These are phyloP conservation scores for Fusarium sp. DNA, from an alignment of 2,329 filamentous ascomycete species.

Conservation along the genomic window DNA sequence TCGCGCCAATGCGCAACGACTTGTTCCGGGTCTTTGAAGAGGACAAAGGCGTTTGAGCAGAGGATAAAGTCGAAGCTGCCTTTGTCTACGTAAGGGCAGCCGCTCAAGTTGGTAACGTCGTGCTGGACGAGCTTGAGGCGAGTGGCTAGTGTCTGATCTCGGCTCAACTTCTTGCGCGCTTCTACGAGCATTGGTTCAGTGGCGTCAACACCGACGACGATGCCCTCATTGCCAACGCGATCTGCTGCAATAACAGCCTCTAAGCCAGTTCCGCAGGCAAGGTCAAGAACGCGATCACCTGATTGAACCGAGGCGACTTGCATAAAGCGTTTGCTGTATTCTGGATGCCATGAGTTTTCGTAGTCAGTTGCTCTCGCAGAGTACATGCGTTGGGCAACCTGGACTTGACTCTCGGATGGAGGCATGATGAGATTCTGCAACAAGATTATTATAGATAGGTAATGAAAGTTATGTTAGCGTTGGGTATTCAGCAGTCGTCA, in stretches of 20 bases:
- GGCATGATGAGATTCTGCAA: conserved; percentile 8
- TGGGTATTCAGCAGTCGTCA: too few relatives aligned
- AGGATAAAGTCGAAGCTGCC: conserved; percentile 47
- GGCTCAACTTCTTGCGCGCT: conserved; percentile 41
- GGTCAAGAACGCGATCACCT: conserved; percentile 46
- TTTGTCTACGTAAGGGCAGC: conserved; percentile 32
- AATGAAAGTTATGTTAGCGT: too few relatives aligned
- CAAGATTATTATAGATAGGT: too few relatives aligned
- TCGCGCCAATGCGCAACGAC: conserved; percentile 47
- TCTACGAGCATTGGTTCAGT: conserved; percentile 48
- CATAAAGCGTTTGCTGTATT: conserved; percentile 49
- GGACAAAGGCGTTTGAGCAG: conserved; percentile 51
- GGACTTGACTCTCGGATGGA: conserved; percentile 15
- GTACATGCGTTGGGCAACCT: conserved; percentile 48
- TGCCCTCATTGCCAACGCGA: conserved; percentile 41
- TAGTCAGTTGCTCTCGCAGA: conserved; percentile 47
- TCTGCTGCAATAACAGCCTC: conserved; percentile 48
- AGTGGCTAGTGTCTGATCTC: conserved; percentile 20
- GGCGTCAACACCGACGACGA: conserved; percentile 49
- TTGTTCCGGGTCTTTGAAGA: conserved; percentile 44
- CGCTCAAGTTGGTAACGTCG: conserved; percentile 45
- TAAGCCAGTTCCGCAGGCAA: conserved; percentile 52
- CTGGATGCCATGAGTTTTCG: conserved; percentile 50
- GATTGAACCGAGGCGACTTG: conserved; percentile 37
- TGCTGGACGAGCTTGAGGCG: conserved; percentile 45